Evolutionary conservation across 371 early-diverging fungal genomes (phyloP), one percentile per base, ranked within the genome.

Genomic region (Mucor circinelloides): DNA sequence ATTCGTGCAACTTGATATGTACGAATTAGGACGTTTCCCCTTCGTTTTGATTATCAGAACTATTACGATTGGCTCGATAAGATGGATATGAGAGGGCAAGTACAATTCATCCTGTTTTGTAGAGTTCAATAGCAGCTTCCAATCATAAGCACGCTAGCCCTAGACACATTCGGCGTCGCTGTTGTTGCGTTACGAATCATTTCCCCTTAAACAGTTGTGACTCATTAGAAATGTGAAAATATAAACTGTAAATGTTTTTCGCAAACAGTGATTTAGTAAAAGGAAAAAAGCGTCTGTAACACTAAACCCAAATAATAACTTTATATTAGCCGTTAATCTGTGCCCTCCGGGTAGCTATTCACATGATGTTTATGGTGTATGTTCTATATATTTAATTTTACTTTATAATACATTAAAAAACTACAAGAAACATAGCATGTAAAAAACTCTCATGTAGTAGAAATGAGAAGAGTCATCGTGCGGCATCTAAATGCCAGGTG

Each of bases 1-100:
- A 48, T 15, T 40, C 52, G 54, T 60, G 3, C 34, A 31, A 34
- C 42, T 54, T 38, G 31, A 55, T 36, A 12, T 19, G 56, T 42
- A 55, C 42, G 38, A 38, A n/a, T 27, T 19, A 21, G 55, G 42
- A 55, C 38, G 25, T 30, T 38, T 17, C 46, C 32, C 32, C 46
- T 65, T 36, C 30, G 23, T 23, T 34, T 52, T 38, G 60, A 66
- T 60, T 52, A 59, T 66, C 52, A 30, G 66, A n/a, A 60, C 7
- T 7, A 3, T 31, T 60, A 60, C 55, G 67, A 67, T 67, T 67
- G 67, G 67, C 55, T 60, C 67, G 67, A 67, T 66, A 66, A 66
- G 67, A 30, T 52, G 13, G 31, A 48, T 48, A n/a, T 52, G 52
- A 46, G 42, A 42, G 17, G 17, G 42, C 17, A n/a, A 42, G 42